These are phyloP conservation scores for Trametes polyzona DNA, from an alignment of 1,284 basidiomycete species.

Conservation along the genomic window DNA sequence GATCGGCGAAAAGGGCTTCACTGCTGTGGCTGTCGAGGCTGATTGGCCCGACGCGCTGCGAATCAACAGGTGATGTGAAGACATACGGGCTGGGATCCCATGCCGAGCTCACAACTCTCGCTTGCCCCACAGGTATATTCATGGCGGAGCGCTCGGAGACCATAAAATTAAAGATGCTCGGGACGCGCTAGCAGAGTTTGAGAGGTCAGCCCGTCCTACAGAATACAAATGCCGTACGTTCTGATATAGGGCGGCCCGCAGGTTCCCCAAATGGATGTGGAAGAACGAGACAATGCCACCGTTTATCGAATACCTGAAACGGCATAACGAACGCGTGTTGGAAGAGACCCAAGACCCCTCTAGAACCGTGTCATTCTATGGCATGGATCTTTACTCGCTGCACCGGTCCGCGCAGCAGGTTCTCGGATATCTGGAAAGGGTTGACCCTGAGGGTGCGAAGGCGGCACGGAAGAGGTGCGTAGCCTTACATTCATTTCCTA, in stretches of 20 bases:
- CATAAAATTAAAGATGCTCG: conserved; percentile 23
- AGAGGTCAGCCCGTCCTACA: conserved; percentile 21
- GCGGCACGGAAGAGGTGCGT: conserved; percentile 31
- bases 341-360: conserved; percentile 21
- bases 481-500: neutral
- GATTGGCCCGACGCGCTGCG: conserved; percentile 38
- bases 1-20: conserved; percentile 37
- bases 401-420: conserved; percentile 33
- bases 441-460: conserved; percentile 34
- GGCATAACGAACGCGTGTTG: conserved; percentile 28
- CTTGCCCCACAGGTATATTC: conserved; percentile 28
- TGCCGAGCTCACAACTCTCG: neutral
- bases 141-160: conserved; percentile 22
- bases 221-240: neutral
- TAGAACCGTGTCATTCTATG: conserved; percentile 32
- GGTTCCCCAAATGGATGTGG: conserved; percentile 39
- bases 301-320: conserved; percentile 30
- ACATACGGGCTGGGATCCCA: neutral
- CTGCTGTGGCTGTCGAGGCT: conserved; percentile 35
- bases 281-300: conserved; percentile 36
- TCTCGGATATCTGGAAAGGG: conserved; percentile 30
- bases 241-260: neutral
- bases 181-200: conserved; percentile 29
- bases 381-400: conserved; percentile 36
- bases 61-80: conserved; percentile 31